These are phyloP conservation scores for Wickerhamiella domercqiae DNA, from an alignment of 805 yeast genomes.

Conservation along the genomic window DNA sequence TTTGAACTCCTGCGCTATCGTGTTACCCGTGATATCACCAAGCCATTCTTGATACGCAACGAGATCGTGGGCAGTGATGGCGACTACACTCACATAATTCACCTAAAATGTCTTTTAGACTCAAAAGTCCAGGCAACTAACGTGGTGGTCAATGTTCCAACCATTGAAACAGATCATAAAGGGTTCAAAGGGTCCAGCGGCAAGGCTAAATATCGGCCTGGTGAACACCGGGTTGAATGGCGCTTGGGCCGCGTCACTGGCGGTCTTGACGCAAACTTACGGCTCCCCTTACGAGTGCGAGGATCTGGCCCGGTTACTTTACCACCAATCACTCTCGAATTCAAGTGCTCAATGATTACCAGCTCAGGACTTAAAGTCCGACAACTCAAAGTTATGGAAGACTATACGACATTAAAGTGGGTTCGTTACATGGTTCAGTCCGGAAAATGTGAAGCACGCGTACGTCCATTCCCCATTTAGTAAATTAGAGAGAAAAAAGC, in stretches of 20 bases:
- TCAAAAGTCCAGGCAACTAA: slow-evolving; percentile 17
- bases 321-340: slow-evolving; percentile 67
- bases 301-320: slow-evolving; percentile 20
- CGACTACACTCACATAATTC: slow-evolving; percentile 28
- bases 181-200: slow-evolving; percentile 34
- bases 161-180: slow-evolving; percentile 35
- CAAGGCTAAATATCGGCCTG: slow-evolving; percentile 50
- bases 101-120: slow-evolving; percentile 9
- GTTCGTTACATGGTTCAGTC: slow-evolving; percentile 63
- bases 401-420: slow-evolving; percentile 71
- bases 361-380: slow-evolving; percentile 63
- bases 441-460: slow-evolving; percentile 70
- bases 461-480: slow-evolving; percentile 18
- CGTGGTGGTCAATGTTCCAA: slow-evolving; percentile 57
- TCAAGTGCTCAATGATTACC: slow-evolving; percentile 58
- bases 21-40: slow-evolving; percentile 38
- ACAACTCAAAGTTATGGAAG: slow-evolving; percentile 49
- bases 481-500: too few species aligned
- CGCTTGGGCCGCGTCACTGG: slow-evolving; percentile 54
- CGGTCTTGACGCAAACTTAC: slow-evolving; percentile 42
- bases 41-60: slow-evolving; percentile 51
- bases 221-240: slow-evolving; percentile 56
- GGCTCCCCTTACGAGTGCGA: slow-evolving; percentile 13
- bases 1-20: slow-evolving; percentile 71
- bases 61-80: slow-evolving; percentile 31